A percentile compares a stretch with the other conserved stretches of the same genome.
These are phyloP conservation scores for Viola pubescens DNA, from an alignment of 441 rosid genomes.

Conservation along the genomic window DNA sequence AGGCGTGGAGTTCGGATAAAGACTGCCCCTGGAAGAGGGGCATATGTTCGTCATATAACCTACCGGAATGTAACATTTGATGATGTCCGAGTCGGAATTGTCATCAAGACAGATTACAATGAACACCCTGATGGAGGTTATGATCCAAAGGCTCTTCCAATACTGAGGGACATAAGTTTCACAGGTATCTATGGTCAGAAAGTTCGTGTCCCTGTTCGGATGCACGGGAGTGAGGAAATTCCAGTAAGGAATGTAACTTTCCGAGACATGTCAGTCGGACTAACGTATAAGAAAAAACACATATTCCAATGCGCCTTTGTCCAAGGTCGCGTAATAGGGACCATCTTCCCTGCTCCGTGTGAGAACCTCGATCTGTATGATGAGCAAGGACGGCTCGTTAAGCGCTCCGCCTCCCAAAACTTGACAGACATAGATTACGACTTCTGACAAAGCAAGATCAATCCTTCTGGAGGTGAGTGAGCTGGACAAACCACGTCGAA, in stretches of 20 bases:
- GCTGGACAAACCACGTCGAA: constrained; percentile 12
- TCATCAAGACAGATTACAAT: constrained; percentile 90
- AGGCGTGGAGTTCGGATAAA: constrained; percentile 87
- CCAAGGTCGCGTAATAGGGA: constrained; percentile 74
- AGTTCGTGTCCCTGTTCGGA: constrained; percentile 83
- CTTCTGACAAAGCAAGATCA: constrained; percentile 27
- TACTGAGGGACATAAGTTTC: constrained; percentile 57
- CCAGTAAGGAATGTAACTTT: constrained; percentile 70
- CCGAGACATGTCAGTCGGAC: constrained; percentile 64
- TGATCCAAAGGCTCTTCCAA: constrained; percentile 64
- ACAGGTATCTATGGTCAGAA: constrained; percentile 68
- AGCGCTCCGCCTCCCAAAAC: constrained; percentile 51
- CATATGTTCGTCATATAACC: constrained; percentile 52
- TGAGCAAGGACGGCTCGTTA: constrained; percentile 55
- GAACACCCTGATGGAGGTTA: constrained; percentile 79
- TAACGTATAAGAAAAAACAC: constrained; percentile 88
- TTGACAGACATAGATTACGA: constrained; percentile 77
- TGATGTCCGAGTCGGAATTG: constrained; percentile 79
- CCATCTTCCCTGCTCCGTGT: constrained; percentile 74
- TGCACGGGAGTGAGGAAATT: constrained; percentile 79
- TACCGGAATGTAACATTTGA: constrained; percentile 77
- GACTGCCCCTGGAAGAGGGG: constrained; percentile 93
- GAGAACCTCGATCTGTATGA: constrained; percentile 74
- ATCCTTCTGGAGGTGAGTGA: constrained; percentile 3
- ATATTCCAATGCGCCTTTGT: constrained; percentile 84